These are phyloP conservation scores for Rutstroemia sp. DNA, from an alignment of 2,329 filamentous ascomycete species.

Conservation along the genomic window DNA sequence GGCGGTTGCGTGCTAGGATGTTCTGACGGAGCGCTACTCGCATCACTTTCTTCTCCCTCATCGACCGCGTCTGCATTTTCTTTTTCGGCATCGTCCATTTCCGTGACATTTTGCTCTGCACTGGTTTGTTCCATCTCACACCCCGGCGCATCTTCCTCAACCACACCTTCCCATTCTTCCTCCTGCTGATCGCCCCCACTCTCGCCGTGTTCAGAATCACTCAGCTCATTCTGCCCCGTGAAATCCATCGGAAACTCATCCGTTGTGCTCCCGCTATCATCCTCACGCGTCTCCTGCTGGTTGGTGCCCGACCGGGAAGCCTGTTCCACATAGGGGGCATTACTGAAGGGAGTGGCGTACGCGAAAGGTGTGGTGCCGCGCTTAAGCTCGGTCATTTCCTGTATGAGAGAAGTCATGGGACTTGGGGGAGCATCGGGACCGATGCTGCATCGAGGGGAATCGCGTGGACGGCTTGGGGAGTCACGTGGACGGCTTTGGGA, in stretches of 20 bases:
- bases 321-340: constrained; percentile 36
- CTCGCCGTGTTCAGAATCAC: constrained; percentile 14
- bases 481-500: constrained; percentile 37
- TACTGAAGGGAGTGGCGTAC: constrained; percentile 71
- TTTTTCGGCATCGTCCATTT: neutral
- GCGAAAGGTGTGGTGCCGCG: constrained; percentile 51
- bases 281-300: constrained; percentile 10
- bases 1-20: constrained; percentile 7
- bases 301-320: constrained; percentile 1
- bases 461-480: no score
- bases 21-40: constrained; percentile 8
- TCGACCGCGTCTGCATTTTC: neutral
- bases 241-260: constrained; percentile 24
- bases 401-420: constrained; percentile 19
- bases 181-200: neutral
- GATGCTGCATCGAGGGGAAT: constrained; percentile 36
- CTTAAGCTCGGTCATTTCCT: constrained; percentile 24
- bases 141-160: constrained; percentile 1
- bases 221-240: constrained; percentile 18
- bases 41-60: constrained; percentile 8
- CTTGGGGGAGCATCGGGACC: constrained; percentile 25
- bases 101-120: neutral
- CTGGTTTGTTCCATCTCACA: neutral
- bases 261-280: constrained; percentile 16
- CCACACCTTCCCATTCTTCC: constrained; percentile 12